A percentile compares a stretch with the other conserved stretches of the same genome.
These are phyloP conservation scores for Wickerhamiella azymoides DNA, from an alignment of 805 yeast genomes.

Conservation along the genomic window DNA sequence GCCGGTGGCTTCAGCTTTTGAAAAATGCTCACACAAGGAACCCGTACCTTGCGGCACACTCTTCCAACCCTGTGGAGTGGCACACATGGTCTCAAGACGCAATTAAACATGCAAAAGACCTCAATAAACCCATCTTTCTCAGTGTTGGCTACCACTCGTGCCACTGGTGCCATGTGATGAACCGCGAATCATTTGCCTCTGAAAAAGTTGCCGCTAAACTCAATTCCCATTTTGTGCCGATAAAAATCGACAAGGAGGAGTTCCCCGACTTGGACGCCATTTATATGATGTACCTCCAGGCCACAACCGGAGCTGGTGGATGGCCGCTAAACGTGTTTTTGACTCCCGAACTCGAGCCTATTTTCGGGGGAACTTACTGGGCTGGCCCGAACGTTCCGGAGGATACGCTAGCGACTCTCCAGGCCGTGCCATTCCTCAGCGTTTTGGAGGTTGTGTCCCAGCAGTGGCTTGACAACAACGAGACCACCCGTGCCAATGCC, in stretches of 20 bases:
- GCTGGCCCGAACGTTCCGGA: constrained; percentile 22
- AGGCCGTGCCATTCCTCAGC: constrained; percentile 19
- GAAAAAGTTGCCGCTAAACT: constrained; percentile 20
- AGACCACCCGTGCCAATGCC: constrained; percentile 21
- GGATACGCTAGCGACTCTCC: constrained; percentile 5
- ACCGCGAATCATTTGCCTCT: constrained; percentile 23
- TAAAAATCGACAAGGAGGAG: constrained; percentile 28
- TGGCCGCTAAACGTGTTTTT: constrained; percentile 30
- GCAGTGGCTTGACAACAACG: constrained; percentile 23
- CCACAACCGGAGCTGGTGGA: constrained; percentile 26
- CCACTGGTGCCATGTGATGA: constrained; percentile 30
- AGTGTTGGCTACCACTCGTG: constrained; percentile 28
- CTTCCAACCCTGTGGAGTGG: constrained; percentile 27
- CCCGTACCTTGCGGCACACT: constrained; percentile 22
- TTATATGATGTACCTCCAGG: constrained; percentile 28
- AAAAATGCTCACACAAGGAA: constrained; percentile 4
- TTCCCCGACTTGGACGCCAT: constrained; percentile 30
- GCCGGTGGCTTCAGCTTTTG: background rate
- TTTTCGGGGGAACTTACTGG: constrained; percentile 29
- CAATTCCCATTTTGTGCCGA: constrained; percentile 25
- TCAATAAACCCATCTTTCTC: constrained; percentile 26
- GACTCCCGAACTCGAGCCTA: constrained; percentile 25
- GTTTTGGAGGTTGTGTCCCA: constrained; percentile 21
- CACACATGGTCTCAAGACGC: constrained; percentile 26
- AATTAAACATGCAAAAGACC: constrained; percentile 21